phyloP scores from a whole-genome alignment of 768 basidiomycete genomes.

The Dacryopinax primogenitus region DNA sequence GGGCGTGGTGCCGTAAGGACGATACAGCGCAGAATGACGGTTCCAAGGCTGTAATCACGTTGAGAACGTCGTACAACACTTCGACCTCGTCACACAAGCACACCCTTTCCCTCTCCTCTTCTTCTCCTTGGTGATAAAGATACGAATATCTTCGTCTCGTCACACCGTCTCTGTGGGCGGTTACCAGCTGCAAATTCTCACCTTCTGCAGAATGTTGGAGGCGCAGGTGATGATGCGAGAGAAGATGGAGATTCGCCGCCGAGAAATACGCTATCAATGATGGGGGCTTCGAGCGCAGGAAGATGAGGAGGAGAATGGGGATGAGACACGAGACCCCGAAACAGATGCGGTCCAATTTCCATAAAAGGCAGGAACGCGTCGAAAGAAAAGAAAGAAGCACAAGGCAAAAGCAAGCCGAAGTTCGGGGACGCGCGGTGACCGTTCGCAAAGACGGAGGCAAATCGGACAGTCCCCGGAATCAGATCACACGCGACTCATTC shows the following conservation, averaged over 20 bases:
- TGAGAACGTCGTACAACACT: background rate
- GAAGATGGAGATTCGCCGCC: background rate
- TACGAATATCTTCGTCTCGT: background rate
- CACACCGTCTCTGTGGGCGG: background rate
- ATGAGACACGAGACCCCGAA: conserved; percentile 1
- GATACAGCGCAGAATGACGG: background rate
- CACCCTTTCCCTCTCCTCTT: background rate
- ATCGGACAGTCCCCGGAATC: background rate
- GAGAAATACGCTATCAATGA: background rate
- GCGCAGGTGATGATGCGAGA: conserved; percentile 1
- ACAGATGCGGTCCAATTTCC: background rate
- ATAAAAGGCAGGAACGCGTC: background rate
- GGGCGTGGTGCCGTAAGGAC: background rate
- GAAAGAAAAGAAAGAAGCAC: background rate
- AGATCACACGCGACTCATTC: conserved; percentile 9
- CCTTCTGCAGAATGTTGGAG: background rate
- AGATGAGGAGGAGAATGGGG: background rate
- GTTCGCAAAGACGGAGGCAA: background rate
- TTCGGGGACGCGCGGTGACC: background rate
- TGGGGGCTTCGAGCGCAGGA: background rate
- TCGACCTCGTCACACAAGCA: conserved; percentile 7
- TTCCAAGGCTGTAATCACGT: background rate
- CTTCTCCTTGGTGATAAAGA: background rate
- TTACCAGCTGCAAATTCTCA: background rate
- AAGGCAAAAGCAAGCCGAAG: background rate